phyloP scores from a whole-genome alignment of 2,329 filamentous ascomycete genomes.

The Rugonectria rugulosa region DNA sequence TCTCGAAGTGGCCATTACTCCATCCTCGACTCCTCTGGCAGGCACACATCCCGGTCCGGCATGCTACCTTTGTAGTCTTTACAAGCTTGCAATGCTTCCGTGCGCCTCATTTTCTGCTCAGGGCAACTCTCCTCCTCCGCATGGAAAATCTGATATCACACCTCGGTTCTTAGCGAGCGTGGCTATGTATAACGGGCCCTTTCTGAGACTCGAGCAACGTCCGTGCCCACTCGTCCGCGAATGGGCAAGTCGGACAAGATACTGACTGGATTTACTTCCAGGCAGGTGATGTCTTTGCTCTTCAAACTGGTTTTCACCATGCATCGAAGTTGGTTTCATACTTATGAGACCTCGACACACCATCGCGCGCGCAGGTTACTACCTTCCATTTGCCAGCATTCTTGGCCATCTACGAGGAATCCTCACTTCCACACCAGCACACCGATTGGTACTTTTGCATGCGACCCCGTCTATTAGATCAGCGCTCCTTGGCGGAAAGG shows the following conservation, averaged over 20 bases:
- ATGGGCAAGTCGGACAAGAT: too few species aligned
- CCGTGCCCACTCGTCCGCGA: neutral
- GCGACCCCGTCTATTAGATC: slow-evolving; percentile 13
- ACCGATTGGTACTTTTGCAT: slow-evolving; percentile 13
- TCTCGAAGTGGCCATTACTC: neutral
- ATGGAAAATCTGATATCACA: neutral
- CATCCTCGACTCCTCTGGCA: neutral
- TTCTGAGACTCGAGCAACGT: too few species aligned
- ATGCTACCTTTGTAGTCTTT: slow-evolving; percentile 5
- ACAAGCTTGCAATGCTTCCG: neutral
- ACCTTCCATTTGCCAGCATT: neutral
- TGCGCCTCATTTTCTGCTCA: too few species aligned
- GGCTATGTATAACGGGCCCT: too few species aligned
- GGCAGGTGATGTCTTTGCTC: neutral
- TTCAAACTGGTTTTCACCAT: neutral
- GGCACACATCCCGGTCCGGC: slow-evolving; percentile 13
- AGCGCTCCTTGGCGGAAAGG: slow-evolving; percentile 19
- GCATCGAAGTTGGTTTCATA: neutral
- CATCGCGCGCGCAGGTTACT: neutral
- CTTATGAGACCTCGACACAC: neutral
- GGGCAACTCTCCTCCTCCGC: too few species aligned
- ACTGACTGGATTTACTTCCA: neutral
- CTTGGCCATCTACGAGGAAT: neutral
- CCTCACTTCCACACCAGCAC: neutral
- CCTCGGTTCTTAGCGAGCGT: too few species aligned